These are phyloP conservation scores for Mycena alexandri DNA, from an alignment of 768 basidiomycete species.

Conservation along the genomic window DNA sequence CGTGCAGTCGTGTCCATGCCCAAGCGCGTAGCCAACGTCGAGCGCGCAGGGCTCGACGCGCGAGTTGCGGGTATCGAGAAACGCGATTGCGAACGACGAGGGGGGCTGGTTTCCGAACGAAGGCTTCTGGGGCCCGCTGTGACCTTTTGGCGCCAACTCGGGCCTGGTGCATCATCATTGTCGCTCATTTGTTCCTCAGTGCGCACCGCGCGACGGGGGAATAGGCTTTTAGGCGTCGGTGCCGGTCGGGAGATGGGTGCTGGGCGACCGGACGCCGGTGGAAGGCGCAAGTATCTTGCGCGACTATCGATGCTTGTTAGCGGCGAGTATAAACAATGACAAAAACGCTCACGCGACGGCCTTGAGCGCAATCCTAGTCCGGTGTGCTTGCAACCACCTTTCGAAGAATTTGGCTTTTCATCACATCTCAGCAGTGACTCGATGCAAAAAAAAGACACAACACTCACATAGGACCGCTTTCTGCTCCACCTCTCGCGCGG, in stretches of 20 bases:
- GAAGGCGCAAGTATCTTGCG: slow-evolving; percentile 84
- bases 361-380: slow-evolving; percentile 79
- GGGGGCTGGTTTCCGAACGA: slow-evolving; percentile 38
- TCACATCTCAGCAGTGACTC: slow-evolving; percentile 25
- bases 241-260: slow-evolving; percentile 44
- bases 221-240: slow-evolving; percentile 43
- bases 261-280: slow-evolving; percentile 63
- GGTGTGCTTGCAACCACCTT: slow-evolving; percentile 78
- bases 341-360: slow-evolving; percentile 80
- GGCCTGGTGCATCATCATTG: slow-evolving; percentile 40
- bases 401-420: slow-evolving; percentile 64
- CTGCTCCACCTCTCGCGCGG: slow-evolving; percentile 73
- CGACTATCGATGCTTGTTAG: slow-evolving; percentile 62
- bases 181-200: slow-evolving; percentile 40
- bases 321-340: slow-evolving; percentile 2
- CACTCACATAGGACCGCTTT: slow-evolving; percentile 69
- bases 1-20: slow-evolving; percentile 23
- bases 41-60: slow-evolving; percentile 35
- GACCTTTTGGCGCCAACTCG: slow-evolving; percentile 40
- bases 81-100: slow-evolving; percentile 30
- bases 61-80: slow-evolving; percentile 37
- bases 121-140: slow-evolving; percentile 26
- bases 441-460: slow-evolving; percentile 21
- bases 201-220: slow-evolving; percentile 44
- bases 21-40: slow-evolving; percentile 29